Evolutionary conservation across 2,329 filamentous ascomycete genomes (phyloP).

Genomic region (Fonsecaea monophora): DNA sequence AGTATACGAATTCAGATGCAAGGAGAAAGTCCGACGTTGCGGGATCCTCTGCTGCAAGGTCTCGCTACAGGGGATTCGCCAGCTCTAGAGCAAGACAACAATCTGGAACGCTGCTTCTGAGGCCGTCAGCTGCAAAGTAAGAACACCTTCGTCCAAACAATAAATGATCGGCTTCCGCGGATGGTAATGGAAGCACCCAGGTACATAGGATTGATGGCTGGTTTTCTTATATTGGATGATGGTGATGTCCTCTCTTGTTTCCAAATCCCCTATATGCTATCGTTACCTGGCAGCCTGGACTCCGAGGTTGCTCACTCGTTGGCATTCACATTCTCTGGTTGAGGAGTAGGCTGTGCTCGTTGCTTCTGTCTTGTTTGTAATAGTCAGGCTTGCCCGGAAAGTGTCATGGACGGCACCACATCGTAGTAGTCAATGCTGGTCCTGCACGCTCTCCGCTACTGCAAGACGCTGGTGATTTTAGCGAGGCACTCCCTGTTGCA

Average conservation of each 20-base stretch:
- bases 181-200: background rate
- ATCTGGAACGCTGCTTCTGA: slow-evolving; percentile 1
- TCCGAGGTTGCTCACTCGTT: background rate
- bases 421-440: slow-evolving; percentile 18
- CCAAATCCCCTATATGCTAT: background rate
- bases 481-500: slow-evolving; percentile 11
- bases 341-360: background rate
- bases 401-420: slow-evolving; percentile 3
- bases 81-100: background rate
- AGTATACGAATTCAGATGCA: background rate
- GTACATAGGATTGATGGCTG: background rate
- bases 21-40: background rate
- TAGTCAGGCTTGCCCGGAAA: background rate
- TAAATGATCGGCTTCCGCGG: background rate
- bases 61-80: background rate
- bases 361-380: background rate
- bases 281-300: background rate
- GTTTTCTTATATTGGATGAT: background rate
- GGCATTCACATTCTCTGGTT: background rate
- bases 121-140: background rate
- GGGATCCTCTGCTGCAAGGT: background rate
- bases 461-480: slow-evolving; percentile 19
- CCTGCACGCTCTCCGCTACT: slow-evolving; percentile 20
- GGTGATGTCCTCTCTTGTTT: background rate
- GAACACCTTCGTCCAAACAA: background rate